phyloP scores from a whole-genome alignment of 148 eudicot genomes.

The Camellia granthamiana region DNA sequence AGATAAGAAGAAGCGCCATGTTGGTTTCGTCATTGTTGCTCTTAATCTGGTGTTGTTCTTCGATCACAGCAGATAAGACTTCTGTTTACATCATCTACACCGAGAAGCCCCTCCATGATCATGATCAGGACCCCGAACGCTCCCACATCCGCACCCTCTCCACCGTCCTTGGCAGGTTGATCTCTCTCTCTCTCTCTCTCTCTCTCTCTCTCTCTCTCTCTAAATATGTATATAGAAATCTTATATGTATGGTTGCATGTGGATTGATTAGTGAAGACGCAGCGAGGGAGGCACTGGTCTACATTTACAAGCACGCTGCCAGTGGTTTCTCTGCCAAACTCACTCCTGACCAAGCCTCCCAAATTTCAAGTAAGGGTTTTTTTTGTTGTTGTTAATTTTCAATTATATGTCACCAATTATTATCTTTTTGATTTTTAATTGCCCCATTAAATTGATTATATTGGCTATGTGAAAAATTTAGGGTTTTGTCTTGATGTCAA shows the following conservation, averaged over 20 bases:
- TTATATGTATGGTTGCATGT: not conserved
- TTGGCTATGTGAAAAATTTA: not conserved
- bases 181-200: not conserved
- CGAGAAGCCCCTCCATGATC: conserved; percentile 35
- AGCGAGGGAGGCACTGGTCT: conserved; percentile 43
- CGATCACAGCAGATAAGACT: conserved; percentile 16
- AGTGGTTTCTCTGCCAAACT: conserved; percentile 65
- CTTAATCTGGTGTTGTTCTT: not conserved
- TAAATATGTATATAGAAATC: not conserved
- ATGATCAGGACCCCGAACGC: conserved; percentile 45
- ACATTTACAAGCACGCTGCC: conserved; percentile 56
- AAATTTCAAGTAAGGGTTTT: conserved; percentile 36
- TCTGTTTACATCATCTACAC: conserved; percentile 73
- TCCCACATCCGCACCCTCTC: conserved; percentile 58
- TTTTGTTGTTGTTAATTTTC: not conserved
- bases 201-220: not conserved
- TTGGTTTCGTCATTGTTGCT: not conserved
- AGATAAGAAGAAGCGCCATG: conserved; percentile 2
- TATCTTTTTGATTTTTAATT: not conserved
- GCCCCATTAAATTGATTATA: too few species aligned
- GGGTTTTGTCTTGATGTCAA: not conserved
- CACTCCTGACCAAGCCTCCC: conserved; percentile 47
- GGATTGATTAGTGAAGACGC: conserved; percentile 41
- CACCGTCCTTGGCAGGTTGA: conserved; percentile 50
- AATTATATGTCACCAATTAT: conserved; percentile 23